Conservation (phyloP, 306 rosid species). For the Hippophae rhamnoides region DNA sequence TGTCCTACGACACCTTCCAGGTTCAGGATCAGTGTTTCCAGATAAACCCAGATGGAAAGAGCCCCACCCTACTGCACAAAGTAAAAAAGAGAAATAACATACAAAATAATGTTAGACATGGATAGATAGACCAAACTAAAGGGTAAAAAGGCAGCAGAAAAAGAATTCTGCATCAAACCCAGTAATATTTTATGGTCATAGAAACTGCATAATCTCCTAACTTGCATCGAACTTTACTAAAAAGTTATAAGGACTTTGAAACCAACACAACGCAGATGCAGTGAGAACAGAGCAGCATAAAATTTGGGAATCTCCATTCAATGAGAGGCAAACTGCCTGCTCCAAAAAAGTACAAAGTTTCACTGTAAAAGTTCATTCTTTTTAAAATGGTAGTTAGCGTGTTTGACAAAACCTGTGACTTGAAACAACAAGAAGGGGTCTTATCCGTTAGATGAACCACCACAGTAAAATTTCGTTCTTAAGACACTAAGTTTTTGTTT, state of each 20-base stretch:
- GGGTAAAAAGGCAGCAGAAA: constrained; percentile 5
- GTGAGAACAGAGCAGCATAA: not conserved
- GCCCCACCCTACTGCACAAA: constrained; percentile 34
- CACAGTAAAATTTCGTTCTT: no score
- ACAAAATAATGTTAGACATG: not conserved
- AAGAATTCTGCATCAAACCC: constrained; percentile 13
- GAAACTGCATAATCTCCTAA: not conserved
- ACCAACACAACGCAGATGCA: not conserved
- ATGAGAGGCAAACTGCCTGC: no score
- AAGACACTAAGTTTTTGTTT: no score
- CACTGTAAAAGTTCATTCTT: no score
- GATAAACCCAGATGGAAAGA: constrained; percentile 43
- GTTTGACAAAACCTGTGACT: no score
- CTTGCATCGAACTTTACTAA: constrained; percentile 8
- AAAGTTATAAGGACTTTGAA: constrained; percentile 1
- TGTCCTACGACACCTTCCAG: constrained; percentile 55
- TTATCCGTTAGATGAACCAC: no score
- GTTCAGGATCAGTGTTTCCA: constrained; percentile 41
- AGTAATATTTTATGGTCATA: constrained; percentile 9
- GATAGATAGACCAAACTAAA: constrained; percentile 11
- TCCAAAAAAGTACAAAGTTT: no score
- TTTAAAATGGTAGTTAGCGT: no score
- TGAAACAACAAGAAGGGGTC: no score
- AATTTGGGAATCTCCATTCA: constrained; percentile 2
- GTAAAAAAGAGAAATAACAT: not conserved